Evolutionary conservation across 768 basidiomycete species (phyloP), one percentile per base, ranked within the genome.

Genomic region (Coprinopsis sp.): DNA sequence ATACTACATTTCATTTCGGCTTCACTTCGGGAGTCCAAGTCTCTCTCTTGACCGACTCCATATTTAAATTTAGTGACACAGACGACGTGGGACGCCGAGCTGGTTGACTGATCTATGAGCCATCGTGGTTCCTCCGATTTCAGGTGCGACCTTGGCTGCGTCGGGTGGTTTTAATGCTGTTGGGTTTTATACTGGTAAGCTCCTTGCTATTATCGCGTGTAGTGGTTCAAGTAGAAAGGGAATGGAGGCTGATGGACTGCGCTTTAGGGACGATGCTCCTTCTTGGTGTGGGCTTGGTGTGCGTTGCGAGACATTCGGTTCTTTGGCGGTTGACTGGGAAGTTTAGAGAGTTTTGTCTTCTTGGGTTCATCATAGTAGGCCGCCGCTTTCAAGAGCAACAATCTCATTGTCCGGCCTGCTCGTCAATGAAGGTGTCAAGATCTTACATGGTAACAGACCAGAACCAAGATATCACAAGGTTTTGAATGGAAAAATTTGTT

Each of bases 101-200:
- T 0, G 86, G 87, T 4, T 78, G 85, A 71, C 77, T 76, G 72
- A 85, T 0, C 30, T 87, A 14, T 83, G 83, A 6, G 82, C 81
- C 0, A 66, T 88, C 3, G 72, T 70, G 0, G 87, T 87, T 0
- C 83, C 84, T 2, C 87, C 87, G 1, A 82, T 87, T 49, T 84
- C 84, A 6, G 87, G 87, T 1, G 81, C 81, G 0, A 84, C 88
- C 53, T 72, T 74, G 42, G 59, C 58, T 0, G 67, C 72, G 0
- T 76, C 80, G 2, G 74, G 72, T 2, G 70, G 71, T 0, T 90
- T 77, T 54, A 64, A 70, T 30, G 67, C 56, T 2, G 78, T 81
- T 7, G 81, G 81, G 1, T 67, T 66, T 42, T 84, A 74, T 54
- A 81, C 80, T 31, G 79, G 78, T 72, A 29, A 14, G 59, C n/a